Evolutionary conservation across 345 rosid species (phyloP), one percentile per base, ranked within the genome.

Genomic region (Gossypium sturtianum): DNA sequence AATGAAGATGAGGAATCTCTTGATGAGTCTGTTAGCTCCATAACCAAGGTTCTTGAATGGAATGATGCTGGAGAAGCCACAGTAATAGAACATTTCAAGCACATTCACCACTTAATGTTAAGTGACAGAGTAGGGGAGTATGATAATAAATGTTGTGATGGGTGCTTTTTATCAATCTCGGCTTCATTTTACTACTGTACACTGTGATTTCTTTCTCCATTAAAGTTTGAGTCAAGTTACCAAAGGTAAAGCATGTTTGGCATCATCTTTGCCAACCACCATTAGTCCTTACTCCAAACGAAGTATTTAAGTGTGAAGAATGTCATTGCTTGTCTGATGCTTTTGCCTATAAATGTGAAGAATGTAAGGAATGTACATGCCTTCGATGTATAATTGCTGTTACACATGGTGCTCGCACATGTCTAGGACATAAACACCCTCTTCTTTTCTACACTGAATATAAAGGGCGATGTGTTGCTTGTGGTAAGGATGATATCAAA

Each of bases 291-390:
- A 29, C 45, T 29, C 29, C 45, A 16, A 12, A 16, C 4, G 0
- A 34, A 3, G 0, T 16, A 8, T 63, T 63, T 6, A 0, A 0
- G 0, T 63, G 67, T 17, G 47, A 0, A 34, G 1, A 0, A 1
- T 38, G 47, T 34, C 0, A 0, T 1, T 2, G 0, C 0, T 0
- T 2, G 2, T 38, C 9, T 58, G 12, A 23, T 1, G 34, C 8
- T 12, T 58, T 58, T 58, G 63, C 34, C 2, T 58, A 17, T 63
- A 34, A 16, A 8, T 63, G 67, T 63, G 13, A 38, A 16, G 13
- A 63, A 63, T 38, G 67, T 9, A 0, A 1, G 0, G 0, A 0
- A 2, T 0, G 0, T 3, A 17, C 12, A 16, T 63, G 67, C 23
- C 22, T 38, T n/a, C 16, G 13, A 63, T 63, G 68, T 38, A 47